Evolutionary conservation across 257 asterid species (phyloP).

Genomic region (Nicotiana tomentosiformis): DNA sequence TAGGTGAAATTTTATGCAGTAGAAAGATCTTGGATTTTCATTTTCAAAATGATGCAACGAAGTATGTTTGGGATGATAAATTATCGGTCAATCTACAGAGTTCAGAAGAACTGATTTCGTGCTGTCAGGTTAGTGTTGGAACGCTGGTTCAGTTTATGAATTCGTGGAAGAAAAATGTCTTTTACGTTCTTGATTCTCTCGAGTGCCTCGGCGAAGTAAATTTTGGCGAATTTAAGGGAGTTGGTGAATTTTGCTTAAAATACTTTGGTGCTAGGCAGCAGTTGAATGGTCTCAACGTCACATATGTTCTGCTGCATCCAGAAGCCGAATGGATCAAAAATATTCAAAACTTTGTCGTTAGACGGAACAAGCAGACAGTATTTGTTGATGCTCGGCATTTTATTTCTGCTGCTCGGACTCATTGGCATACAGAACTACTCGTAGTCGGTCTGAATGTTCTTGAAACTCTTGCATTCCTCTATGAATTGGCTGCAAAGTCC

Average conservation of each 20-base stretch:
- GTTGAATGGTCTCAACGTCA: background rate
- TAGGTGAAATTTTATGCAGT: constrained; percentile 30
- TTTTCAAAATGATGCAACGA: constrained; percentile 11
- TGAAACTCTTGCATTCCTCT: constrained; percentile 28
- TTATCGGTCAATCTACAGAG: constrained; percentile 1
- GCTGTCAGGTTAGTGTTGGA: constrained; percentile 26
- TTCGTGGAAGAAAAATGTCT: constrained; percentile 23
- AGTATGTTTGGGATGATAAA: constrained; percentile 31
- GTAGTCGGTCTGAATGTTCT: constrained; percentile 40
- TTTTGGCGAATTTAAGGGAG: constrained; percentile 2
- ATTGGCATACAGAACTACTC: constrained; percentile 35
- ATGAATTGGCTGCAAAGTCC: constrained; percentile 8
- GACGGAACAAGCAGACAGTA: background rate
- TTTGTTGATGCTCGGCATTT: constrained; percentile 33
- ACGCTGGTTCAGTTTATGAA: constrained; percentile 44
- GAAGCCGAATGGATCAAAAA: constrained; percentile 43
- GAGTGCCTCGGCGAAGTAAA: constrained; percentile 17
- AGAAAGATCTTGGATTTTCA: constrained; percentile 45
- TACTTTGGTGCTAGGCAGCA: constrained; percentile 53
- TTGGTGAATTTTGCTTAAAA: constrained; percentile 28
- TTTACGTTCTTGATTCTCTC: constrained; percentile 27
- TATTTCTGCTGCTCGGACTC: constrained; percentile 28
- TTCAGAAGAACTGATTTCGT: constrained; percentile 20
- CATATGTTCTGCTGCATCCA: constrained; percentile 33
- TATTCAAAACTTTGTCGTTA: constrained; percentile 10